Conservation (phyloP, 352 stramenopile species). For the Phytophthora sojae region DNA sequence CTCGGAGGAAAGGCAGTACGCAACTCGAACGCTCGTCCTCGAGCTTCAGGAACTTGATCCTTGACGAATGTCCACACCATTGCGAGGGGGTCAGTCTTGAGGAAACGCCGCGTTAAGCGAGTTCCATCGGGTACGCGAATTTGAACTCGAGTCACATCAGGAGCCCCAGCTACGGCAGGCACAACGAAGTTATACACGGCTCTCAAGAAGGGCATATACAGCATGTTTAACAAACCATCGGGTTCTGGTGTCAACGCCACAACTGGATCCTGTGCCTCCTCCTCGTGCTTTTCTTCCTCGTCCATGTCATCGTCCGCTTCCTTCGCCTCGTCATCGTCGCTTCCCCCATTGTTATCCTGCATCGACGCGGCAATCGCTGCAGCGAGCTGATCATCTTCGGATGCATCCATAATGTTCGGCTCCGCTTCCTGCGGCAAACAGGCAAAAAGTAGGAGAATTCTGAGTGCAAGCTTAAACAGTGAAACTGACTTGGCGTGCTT, state of each 20-base stretch:
- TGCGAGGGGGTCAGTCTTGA: conserved; percentile 72
- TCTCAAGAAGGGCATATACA: conserved; percentile 4
- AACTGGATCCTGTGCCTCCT: conserved; percentile 48
- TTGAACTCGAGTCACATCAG: conserved; percentile 71
- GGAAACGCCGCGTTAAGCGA: conserved; percentile 74
- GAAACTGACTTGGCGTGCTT: neutral
- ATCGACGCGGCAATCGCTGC: conserved; percentile 84
- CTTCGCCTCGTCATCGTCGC: conserved; percentile 41
- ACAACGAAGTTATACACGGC: conserved; percentile 6
- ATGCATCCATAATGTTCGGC: conserved; percentile 59
- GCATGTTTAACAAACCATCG: conserved; percentile 37
- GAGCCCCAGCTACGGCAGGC: conserved; percentile 44
- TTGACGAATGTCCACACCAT: conserved; percentile 78
- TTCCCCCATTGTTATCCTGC: conserved; percentile 51
- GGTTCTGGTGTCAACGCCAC: conserved; percentile 62
- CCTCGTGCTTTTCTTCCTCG: conserved; percentile 46
- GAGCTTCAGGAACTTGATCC: conserved; percentile 78
- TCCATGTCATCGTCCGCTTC: conserved; percentile 40
- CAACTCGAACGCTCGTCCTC: conserved; percentile 73
- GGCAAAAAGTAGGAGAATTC: neutral
- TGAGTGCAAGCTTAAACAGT: neutral
- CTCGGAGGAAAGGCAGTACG: conserved; percentile 72
- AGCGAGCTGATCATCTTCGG: conserved; percentile 81
- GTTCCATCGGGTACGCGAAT: conserved; percentile 74
- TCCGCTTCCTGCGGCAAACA: conserved; percentile 24